A percentile compares a stretch with the other conserved stretches of the same genome.
phyloP scores from a whole-genome alignment of 495 filamentous ascomycete species.

The Venustampulla echinocandica region DNA sequence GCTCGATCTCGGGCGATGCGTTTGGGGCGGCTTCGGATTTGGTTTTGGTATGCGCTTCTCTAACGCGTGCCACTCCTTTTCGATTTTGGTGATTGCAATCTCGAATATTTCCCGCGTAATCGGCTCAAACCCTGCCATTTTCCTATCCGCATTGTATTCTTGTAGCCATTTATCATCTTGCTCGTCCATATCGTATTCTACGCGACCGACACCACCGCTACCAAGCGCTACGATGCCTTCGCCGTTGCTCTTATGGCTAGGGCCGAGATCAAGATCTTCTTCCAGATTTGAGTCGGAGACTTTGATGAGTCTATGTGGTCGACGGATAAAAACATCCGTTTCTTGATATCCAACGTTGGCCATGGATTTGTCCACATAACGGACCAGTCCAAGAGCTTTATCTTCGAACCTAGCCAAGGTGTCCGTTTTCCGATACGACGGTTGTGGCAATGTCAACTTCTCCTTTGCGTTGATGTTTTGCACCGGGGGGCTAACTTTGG shows the following conservation, averaged over 20 bases:
- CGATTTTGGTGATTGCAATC: constrained; percentile 95
- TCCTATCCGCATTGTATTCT: constrained; percentile 67
- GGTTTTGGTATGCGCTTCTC: constrained; percentile 95
- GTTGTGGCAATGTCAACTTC: constrained; percentile 49
- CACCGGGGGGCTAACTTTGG: constrained; percentile 40
- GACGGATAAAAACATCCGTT: constrained; percentile 75
- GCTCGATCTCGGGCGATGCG: constrained; percentile 80
- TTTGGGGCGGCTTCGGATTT: constrained; percentile 90
- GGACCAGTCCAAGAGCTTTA: constrained; percentile 43
- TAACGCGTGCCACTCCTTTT: constrained; percentile 95
- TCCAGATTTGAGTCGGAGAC: constrained; percentile 66
- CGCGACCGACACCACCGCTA: constrained; percentile 52
- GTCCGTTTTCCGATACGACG: constrained; percentile 48
- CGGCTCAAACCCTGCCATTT: constrained; percentile 58
- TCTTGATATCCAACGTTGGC: constrained; percentile 91
- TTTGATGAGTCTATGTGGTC: constrained; percentile 69
- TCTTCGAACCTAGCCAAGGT: constrained; percentile 47
- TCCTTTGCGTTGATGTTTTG: constrained; percentile 47
- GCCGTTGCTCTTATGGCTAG: constrained; percentile 49
- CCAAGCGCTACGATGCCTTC: constrained; percentile 43
- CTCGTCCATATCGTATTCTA: constrained; percentile 99
- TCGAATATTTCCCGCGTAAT: constrained; percentile 93
- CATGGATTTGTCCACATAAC: constrained; percentile 82
- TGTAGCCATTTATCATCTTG: constrained; percentile 97
- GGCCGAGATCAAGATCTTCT: constrained; percentile 66